Evolutionary conservation across 192 early-diverging fungal genomes (phyloP), one percentile per base, ranked within the genome.

Genomic region (Lobulomyces angularis): DNA sequence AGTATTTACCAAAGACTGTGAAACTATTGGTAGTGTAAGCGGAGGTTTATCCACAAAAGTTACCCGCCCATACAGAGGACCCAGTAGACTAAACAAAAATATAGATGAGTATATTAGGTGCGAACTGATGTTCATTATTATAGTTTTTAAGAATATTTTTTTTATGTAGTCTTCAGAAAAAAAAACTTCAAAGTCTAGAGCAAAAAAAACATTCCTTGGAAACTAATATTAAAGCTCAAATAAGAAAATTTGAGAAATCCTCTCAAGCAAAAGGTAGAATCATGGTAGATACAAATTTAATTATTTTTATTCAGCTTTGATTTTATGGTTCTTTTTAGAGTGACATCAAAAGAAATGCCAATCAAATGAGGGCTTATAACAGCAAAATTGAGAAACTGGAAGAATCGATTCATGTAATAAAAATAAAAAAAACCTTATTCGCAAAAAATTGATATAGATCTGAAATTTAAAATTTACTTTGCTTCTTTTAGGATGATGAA

Each of bases 1-100:
- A 5, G 55, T 69, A 1, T 62, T 48, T 34, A 67, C 67, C 0
- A 33, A 19, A n/a, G 57, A 69, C 31, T 44, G 52, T 33, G 50
- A 53, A n/a, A 16, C 16, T 18, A 46, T 65, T 34, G 67, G 67
- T 7, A 51, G 48, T 29, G 48, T 45, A 14, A 33, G 52, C 19
- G 63, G 67, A 18, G 63, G 62, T 3, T 41, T 62, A 9, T 41
- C 52, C 20, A 58, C 55, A 23, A 23, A 25, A 2, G 22, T 47
- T 9, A 43, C 41, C 20, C 3, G 11, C 11, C 16, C 26, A 16
- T 50, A 46, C 32, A 17, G 53, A 7, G 57, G 63, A 16, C 24
- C 44, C 43, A 54, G 57, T n/a, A 16, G 59, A 27, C 37, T 69
- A 11, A 33, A 35, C 5, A 28, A 38, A n/a, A 50, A 68, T 22